Evolutionary conservation across 352 stramenopile genomes (phyloP), one percentile per base, ranked within the genome.

Genomic region (Phytophthora fragariae): DNA sequence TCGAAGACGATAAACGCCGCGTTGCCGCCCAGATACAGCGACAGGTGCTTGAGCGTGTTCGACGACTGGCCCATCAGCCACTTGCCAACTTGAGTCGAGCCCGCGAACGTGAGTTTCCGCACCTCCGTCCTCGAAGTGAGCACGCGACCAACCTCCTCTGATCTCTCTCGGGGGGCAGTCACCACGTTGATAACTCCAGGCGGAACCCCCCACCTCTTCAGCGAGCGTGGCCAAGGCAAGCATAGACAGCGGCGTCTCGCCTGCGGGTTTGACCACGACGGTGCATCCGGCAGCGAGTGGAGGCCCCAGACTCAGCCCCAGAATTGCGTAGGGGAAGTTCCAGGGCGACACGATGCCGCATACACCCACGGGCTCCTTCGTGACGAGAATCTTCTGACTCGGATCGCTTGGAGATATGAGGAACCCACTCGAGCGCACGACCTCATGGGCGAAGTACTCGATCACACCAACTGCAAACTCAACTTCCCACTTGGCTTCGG

Each of bases 251-350:
- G 98, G 98, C 17, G 98, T 99, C 62, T 98, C 80, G 24, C 97
- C 96, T n/a, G 93, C 92, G 19, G 98, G 98, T 79, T 99, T 99
- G 17, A 99, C 72, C 3, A 99, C 92, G 1, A 89, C 83, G 3
- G 96, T 95, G 77, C 97, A 99, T 10, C 98, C 98, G 14, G 93
- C 94, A 35, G 92, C 91, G 11, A 99, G 73, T 6, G 94, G 89
- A 0, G 97, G 94, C 6, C 79, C 97, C 27, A 98, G 82, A 81
- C 99, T 99, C 19, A 98, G 84, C 31, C 97, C 98, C 58, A 99
- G 95, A 97, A 99, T 99, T 3, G 97, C 97, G 35, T 97, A 82
- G 4, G 98, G 97, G 73, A 99, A 99, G 81, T 99, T 99, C 97
- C 97, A 99, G 15, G 96, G 97, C 53, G 96, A 98, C 58, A 99